A percentile compares a stretch with the other conserved stretches of the same genome.
These are phyloP conservation scores for Aspergillus sp. DNA, from an alignment of 2,329 filamentous ascomycete genomes.

Conservation along the genomic window DNA sequence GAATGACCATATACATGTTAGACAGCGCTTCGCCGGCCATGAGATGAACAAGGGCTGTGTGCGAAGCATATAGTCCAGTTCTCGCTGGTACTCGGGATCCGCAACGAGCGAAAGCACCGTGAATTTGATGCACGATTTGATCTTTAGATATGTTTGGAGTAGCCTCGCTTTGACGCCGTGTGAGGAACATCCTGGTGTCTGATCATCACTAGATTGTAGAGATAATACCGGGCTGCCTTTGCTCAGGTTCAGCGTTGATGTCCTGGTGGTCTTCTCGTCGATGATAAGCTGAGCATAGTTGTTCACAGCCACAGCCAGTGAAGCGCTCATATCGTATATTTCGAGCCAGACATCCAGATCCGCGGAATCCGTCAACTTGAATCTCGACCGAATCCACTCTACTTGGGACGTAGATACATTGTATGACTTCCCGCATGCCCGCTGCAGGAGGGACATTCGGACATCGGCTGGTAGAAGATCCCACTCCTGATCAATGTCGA, in stretches of 20 bases:
- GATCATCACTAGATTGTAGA: neutral
- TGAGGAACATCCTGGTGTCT: neutral
- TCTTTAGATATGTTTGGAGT: conserved; percentile 37
- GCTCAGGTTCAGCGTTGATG: neutral
- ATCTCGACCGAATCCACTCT: neutral
- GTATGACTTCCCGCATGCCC: conserved; percentile 44
- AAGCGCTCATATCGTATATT: neutral
- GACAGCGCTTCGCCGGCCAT: conserved; percentile 35
- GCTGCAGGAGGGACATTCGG: conserved; percentile 30
- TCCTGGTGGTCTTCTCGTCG: neutral
- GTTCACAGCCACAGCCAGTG: neutral
- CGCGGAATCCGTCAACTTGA: neutral
- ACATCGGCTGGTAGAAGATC: conserved; percentile 6
- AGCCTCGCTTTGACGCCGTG: conserved; percentile 32
- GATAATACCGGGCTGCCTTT: neutral
- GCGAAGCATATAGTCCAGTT: conserved; percentile 46
- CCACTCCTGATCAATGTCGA: conserved; percentile 17
- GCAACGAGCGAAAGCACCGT: conserved; percentile 51
- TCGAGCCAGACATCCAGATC: neutral
- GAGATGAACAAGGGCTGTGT: conserved; percentile 32
- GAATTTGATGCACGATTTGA: conserved; percentile 42
- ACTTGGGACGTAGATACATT: conserved; percentile 33
- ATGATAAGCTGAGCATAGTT: neutral
- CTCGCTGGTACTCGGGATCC: conserved; percentile 52
- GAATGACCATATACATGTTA: conserved; percentile 50